phyloP scores from a whole-genome alignment of 2,329 filamentous ascomycete species.

The Cylindrodendrum hubeiense region DNA sequence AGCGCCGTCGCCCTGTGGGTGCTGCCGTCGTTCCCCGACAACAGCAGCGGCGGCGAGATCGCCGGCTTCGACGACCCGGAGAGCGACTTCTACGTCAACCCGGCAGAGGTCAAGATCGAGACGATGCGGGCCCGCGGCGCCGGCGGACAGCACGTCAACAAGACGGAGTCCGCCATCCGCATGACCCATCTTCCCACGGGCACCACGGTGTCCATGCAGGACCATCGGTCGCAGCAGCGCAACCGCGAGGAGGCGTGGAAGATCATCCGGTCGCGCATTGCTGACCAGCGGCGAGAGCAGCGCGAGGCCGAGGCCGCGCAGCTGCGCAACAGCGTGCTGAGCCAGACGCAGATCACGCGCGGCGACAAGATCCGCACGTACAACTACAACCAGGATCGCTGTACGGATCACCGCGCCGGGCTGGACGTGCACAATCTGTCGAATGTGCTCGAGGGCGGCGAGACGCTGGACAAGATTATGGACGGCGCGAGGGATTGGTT shows the following conservation, averaged over 20 bases:
- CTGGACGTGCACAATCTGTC: constrained; percentile 84
- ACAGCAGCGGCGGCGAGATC: constrained; percentile 59
- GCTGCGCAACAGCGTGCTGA: constrained; percentile 82
- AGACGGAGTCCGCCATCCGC: constrained; percentile 94
- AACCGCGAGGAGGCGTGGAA: constrained; percentile 92
- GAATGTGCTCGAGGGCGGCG: constrained; percentile 80
- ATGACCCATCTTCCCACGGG: constrained; percentile 92
- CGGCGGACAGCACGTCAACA: constrained; percentile 98
- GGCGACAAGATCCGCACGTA: constrained; percentile 96
- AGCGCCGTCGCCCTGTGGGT: constrained; percentile 94
- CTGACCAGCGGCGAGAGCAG: constrained; percentile 82
- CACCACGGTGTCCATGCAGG: constrained; percentile 91
- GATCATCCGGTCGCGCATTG: constrained; percentile 83
- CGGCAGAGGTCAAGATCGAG: constrained; percentile 84
- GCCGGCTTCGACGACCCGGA: constrained; percentile 83
- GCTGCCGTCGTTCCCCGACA: constrained; percentile 82
- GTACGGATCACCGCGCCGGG: constrained; percentile 89
- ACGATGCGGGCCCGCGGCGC: constrained; percentile 94
- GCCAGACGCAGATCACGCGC: constrained; percentile 84
- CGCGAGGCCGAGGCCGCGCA: constrained; percentile 83
- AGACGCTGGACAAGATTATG: constrained; percentile 80
- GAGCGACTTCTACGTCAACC: constrained; percentile 91
- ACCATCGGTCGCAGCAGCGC: constrained; percentile 88
- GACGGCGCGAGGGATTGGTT: constrained; percentile 83
- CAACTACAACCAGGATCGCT: constrained; percentile 80